Conservation (phyloP, 108 stramenopile species). For the Stephanodiscus triporus region DNA sequence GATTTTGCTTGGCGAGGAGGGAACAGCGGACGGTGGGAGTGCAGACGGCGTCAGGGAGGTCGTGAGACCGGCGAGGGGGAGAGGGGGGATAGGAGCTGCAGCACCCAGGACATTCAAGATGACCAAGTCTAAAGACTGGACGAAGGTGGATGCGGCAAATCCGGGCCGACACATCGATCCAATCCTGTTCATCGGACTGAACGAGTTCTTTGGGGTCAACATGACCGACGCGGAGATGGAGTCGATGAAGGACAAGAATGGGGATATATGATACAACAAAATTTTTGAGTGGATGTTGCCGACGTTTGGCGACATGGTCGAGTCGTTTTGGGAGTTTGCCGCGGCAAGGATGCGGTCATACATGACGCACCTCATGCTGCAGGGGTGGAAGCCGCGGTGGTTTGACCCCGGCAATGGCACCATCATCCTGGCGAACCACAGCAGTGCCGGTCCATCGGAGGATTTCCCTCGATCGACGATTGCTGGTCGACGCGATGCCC, state of each 20-base stretch:
- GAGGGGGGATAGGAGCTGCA: too few species aligned
- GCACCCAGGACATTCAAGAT: too few species aligned
- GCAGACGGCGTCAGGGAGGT: too few species aligned
- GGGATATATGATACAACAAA: not conserved
- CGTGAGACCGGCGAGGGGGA: too few species aligned
- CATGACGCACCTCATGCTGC: not conserved
- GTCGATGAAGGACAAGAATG: not conserved
- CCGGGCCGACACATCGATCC: not conserved
- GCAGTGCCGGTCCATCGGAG: not conserved
- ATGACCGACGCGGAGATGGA: not conserved
- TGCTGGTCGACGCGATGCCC: not conserved
- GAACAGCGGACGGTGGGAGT: too few species aligned
- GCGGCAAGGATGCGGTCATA: not conserved
- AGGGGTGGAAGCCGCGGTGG: not conserved
- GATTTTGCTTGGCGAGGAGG: too few species aligned
- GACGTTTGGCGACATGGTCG: not conserved
- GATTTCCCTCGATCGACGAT: constrained; percentile 5
- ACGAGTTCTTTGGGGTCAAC: not conserved
- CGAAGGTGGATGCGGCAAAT: too few species aligned
- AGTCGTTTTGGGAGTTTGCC: not conserved
- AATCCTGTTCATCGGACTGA: not conserved
- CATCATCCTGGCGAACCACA: not conserved
- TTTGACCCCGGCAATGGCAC: not conserved
- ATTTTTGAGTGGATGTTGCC: not conserved
- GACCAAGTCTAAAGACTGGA: too few species aligned